These are phyloP conservation scores for Wickerhamomyces bovis DNA, from an alignment of 805 yeast species.

Conservation along the genomic window DNA sequence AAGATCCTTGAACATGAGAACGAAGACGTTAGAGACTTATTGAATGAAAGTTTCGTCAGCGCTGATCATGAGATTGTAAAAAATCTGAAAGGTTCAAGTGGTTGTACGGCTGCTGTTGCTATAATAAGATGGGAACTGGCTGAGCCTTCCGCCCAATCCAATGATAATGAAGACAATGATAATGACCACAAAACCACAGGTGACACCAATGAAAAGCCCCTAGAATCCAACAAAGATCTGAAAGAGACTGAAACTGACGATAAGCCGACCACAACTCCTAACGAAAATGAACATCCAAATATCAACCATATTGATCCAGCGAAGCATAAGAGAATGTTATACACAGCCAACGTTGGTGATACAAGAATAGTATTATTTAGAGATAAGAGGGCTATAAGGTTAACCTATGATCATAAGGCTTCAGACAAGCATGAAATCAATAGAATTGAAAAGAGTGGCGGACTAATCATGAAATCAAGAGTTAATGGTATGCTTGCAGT, in stretches of 20 bases:
- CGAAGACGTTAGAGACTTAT: constrained; percentile 54
- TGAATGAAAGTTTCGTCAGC: constrained; percentile 63
- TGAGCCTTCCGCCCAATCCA: neutral
- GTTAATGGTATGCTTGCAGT: constrained; percentile 96
- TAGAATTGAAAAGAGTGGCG: constrained; percentile 75
- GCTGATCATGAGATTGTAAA: constrained; percentile 67
- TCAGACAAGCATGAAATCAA: constrained; percentile 71
- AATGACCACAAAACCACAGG: neutral
- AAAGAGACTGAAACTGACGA: neutral
- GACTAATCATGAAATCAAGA: constrained; percentile 80
- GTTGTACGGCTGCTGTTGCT: constrained; percentile 95
- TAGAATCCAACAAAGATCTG: neutral
- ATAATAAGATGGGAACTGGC: constrained; percentile 73
- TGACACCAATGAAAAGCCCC: neutral
- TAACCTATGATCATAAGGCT: constrained; percentile 93
- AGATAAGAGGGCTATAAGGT: constrained; percentile 64
- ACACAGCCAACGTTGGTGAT: constrained; percentile 95
- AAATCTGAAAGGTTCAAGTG: constrained; percentile 66
- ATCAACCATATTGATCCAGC: constrained; percentile 20
- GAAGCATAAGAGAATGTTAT: constrained; percentile 65
- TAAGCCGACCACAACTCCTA: neutral
- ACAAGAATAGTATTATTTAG: constrained; percentile 77
- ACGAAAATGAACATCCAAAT: constrained; percentile 9
- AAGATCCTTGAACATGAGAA: constrained; percentile 43
- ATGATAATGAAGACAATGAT: constrained; percentile 4